phyloP scores from a whole-genome alignment of 1,284 basidiomycete species.

The Termitomyces sp. region DNA sequence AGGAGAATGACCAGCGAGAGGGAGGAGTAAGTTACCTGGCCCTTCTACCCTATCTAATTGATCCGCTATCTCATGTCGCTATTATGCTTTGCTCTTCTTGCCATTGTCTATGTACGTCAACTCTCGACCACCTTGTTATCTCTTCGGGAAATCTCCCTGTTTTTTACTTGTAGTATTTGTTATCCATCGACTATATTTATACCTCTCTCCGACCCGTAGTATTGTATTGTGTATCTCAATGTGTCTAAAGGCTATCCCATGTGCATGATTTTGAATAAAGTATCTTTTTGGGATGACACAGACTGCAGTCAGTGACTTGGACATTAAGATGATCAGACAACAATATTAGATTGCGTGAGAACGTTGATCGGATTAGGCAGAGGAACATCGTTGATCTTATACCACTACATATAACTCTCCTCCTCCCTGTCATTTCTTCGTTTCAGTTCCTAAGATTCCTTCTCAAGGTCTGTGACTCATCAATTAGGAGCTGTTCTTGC shows the following conservation, averaged over 20 bases:
- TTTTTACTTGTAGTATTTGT: constrained; percentile 11
- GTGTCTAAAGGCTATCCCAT: constrained; percentile 7
- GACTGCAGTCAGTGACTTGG: not conserved
- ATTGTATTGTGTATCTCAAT: constrained; percentile 17
- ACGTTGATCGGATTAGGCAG: constrained; percentile 19
- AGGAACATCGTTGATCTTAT: constrained; percentile 18
- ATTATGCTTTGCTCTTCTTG: constrained; percentile 18
- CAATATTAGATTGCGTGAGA: constrained; percentile 20
- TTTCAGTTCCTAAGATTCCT: constrained; percentile 12
- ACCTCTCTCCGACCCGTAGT: constrained; percentile 10
- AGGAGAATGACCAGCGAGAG: constrained; percentile 29
- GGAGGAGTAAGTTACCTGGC: constrained; percentile 17
- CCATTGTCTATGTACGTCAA: constrained; percentile 19
- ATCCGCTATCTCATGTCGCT: constrained; percentile 22
- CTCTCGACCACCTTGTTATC: constrained; percentile 11
- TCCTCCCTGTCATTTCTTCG: constrained; percentile 13
- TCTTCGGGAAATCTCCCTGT: constrained; percentile 11
- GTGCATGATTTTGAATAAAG: not conserved
- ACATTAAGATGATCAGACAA: constrained; percentile 6
- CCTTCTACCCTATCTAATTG: constrained; percentile 17
- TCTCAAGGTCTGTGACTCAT: constrained; percentile 14
- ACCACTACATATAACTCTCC: constrained; percentile 21
- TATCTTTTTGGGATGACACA: constrained; percentile 6
- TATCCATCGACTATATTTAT: constrained; percentile 6
- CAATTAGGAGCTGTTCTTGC: not conserved